Base-by-base conservation (phyloP, 2,329 filamentous ascomycete genomes). In the Falciphora oryzae region DNA sequence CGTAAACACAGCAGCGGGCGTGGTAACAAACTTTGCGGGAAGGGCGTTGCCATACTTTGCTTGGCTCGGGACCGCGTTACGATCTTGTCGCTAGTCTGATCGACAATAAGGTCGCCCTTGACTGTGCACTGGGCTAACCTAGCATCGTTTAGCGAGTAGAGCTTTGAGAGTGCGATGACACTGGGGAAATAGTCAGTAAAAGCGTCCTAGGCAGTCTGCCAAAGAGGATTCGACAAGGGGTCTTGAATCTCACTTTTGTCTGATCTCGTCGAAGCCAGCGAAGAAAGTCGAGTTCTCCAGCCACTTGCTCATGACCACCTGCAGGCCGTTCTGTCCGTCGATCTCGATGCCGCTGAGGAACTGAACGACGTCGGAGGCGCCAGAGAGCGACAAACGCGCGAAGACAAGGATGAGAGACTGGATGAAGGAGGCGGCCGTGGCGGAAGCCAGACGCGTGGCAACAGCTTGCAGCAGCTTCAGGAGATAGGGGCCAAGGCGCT, bases 321-420 rank as follows among this genome's bases (percentile, higher is more conserved):
- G 87, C 10, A 99, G 80, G n/a, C 93, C 95, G 71, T 84, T 96
- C 73, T 90, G 83, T 25, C 88, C 89, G 61, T 87, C 86, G 68
- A 98, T 90, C 70, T 92, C 85, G 67, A 97, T 89, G 72, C 92
- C 89, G 66, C 89, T 89, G 38, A 99, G 82, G 79, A 99, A 99
- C 64, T 95, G 89, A 18, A 98, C 89, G 2, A 99, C 93, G 71
- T 98, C 95, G 29, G 87, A 86, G 13, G 94, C 90, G 61, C 92
- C 93, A 62, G 90, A 87, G 18, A 98, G 83, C 13, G 93, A 94
- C 11, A 99, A 82, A 59, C 94, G 88, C 2, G 94, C 95, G 76
- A 99, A 99, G 1, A 99, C 95, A 7, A 98, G 83, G 64, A 97
- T 97, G 62, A 99, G 80, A 64, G 92, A 97, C 77, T 99, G 95